Base-by-base conservation (phyloP, 371 early-diverging fungal species). In the Lichtheimia corymbifera region DNA sequence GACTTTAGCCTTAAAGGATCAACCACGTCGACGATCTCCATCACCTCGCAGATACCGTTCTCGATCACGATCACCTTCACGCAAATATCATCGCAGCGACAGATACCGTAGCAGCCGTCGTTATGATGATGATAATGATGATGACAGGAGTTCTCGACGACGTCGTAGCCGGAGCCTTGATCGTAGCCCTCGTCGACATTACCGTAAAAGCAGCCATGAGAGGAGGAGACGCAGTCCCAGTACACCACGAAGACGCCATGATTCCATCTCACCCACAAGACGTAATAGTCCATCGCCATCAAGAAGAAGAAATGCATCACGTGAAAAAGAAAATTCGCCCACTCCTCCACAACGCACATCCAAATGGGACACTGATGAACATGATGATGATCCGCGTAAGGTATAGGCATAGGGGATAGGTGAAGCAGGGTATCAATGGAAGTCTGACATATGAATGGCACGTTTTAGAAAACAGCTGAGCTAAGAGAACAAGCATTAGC, bases 21-120 rank as follows among this genome's bases (percentile, higher is more conserved):
- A 35, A 9, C 35, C 35, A 35, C 35, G 57, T 9, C 25, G 53
- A 1, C 47, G 59, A 22, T 58, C 56, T 42, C 25, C 40, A n/a
- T 62, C 55, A 27, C 62, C 55, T n/a, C 50, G 55, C 4, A 50
- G 64, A 50, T 47, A 57, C 30, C 57, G 67, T 54, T 52, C 61
- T 17, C 65, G 68, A 14, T 68, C 66, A 17, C 63, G 77, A 24
- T 70, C 68, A 30, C 73, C 62, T 17, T 63, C 72, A 57, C 66
- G 58, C 44, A 56, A 62, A 30, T 30, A 41, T 43, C 25, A 58
- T 40, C 58, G 55, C 2, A 49, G 49, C 7, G 27, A 27, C 5
- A 30, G 55, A 22, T 30, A 35, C 14, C 41, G 57, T 11, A 17
- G 55, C n/a, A 42, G 44, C 18, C 43, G 52, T 20, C 56, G 51